Conservation (phyloP, 495 filamentous ascomycete genomes). For the Acidiella bohemica region DNA sequence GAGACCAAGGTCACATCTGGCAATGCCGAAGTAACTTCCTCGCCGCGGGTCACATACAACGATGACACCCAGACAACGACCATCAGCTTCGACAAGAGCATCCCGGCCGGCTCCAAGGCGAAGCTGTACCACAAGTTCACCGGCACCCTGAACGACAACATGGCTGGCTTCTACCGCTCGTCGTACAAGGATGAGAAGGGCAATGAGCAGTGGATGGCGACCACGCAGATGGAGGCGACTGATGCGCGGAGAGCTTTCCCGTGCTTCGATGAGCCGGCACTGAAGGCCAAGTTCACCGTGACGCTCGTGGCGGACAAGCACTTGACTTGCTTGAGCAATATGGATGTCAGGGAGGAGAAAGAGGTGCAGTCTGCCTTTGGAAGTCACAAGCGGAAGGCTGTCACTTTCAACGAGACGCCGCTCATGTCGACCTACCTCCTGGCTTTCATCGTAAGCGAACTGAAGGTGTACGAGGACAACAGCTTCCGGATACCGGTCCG, state of each 20-base stretch:
- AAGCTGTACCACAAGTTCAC: conserved; percentile 54
- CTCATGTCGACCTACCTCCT: conserved; percentile 68
- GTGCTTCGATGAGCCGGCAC: conserved; percentile 64
- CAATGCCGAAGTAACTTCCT: conserved; percentile 40
- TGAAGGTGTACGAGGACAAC: conserved; percentile 61
- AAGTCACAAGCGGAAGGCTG: conserved; percentile 48
- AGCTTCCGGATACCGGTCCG: conserved; percentile 61
- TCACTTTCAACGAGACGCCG: conserved; percentile 61
- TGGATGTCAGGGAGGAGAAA: conserved; percentile 57
- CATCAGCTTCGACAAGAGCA: conserved; percentile 45
- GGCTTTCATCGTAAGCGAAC: conserved; percentile 63
- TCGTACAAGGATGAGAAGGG: conserved; percentile 57
- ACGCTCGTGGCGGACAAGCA: conserved; percentile 62
- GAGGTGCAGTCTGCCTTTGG: conserved; percentile 43
- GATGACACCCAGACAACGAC: conserved; percentile 50
- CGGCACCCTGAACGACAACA: conserved; percentile 60
- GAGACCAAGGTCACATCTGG: conserved; percentile 50
- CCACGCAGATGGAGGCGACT: conserved; percentile 73
- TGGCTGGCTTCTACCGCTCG: conserved; percentile 72
- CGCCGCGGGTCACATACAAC: conserved; percentile 45
- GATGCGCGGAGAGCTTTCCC: conserved; percentile 63
- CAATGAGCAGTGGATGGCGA: conserved; percentile 49
- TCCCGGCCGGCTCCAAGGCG: conserved; percentile 46
- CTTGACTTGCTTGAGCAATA: conserved; percentile 65
- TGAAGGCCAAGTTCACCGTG: conserved; percentile 61